Evolutionary conservation across 371 early-diverging fungal species (phyloP).

Genomic region (Chytridium lagenaria): DNA sequence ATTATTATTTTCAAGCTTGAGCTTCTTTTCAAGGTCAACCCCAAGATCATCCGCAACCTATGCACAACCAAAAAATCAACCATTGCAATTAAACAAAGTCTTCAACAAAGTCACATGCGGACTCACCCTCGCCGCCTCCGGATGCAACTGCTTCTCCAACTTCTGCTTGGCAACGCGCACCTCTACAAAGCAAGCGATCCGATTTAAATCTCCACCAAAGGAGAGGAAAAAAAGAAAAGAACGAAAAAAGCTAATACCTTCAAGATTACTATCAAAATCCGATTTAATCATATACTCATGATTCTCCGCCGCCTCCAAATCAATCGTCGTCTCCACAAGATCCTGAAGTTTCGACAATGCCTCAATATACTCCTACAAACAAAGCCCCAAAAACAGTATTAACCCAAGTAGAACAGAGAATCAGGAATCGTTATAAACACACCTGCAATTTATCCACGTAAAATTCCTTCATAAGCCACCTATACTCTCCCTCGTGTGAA

Average conservation of each 20-base stretch:
- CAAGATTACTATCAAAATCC: slow-evolving; percentile 77
- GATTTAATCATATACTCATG: slow-evolving; percentile 92
- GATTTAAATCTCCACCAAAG: no score
- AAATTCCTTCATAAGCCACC: slow-evolving; percentile 54
- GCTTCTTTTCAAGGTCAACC: slow-evolving; percentile 84
- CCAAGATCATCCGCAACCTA: slow-evolving; percentile 68
- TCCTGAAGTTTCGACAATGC: slow-evolving; percentile 71
- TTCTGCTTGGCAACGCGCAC: slow-evolving; percentile 67
- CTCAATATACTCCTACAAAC: slow-evolving; percentile 53
- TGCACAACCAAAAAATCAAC: neutral
- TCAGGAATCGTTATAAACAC: neutral
- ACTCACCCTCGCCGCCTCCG: slow-evolving; percentile 66
- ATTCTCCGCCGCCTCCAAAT: slow-evolving; percentile 81
- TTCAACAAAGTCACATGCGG: neutral
- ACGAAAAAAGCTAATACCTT: slow-evolving; percentile 56
- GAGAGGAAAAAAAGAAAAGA: neutral
- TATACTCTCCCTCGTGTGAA: slow-evolving; percentile 50
- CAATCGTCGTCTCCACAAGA: slow-evolving; percentile 89
- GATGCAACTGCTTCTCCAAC: slow-evolving; percentile 61
- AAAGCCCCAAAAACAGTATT: neutral
- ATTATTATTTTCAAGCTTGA: slow-evolving; percentile 86
- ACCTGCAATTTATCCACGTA: slow-evolving; percentile 59
- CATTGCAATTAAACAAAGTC: neutral
- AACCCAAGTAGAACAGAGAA: neutral
- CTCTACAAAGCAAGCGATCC: slow-evolving; percentile 58